phyloP scores from a whole-genome alignment of 2,329 filamentous ascomycete genomes.

The Aspergillus carbonarius region DNA sequence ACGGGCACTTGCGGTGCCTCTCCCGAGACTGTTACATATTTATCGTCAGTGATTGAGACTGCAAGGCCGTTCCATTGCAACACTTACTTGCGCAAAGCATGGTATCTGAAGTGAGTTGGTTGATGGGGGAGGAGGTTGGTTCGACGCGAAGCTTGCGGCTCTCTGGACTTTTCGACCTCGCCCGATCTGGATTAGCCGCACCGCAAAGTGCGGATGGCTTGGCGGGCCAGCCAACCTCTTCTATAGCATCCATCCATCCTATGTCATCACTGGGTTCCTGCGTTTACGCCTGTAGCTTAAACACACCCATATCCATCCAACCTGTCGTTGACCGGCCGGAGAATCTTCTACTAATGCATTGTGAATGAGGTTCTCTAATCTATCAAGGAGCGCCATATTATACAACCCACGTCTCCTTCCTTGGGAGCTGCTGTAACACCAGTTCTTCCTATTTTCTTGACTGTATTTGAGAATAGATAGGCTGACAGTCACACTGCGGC shows the following conservation, averaged over 20 bases:
- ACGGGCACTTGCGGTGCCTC: slow-evolving; percentile 94
- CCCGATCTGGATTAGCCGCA: slow-evolving; percentile 35
- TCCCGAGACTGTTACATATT: slow-evolving; percentile 71
- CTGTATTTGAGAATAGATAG: not conserved
- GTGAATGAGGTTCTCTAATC: not conserved
- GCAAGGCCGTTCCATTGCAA: slow-evolving; percentile 7
- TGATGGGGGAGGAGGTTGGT: slow-evolving; percentile 23
- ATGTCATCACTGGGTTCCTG: not conserved
- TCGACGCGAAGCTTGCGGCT: slow-evolving; percentile 34
- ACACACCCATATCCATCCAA: not conserved
- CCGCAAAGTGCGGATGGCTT: slow-evolving; percentile 21
- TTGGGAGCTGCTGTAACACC: not conserved
- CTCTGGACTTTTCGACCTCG: slow-evolving; percentile 38
- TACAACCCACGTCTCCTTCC: not conserved
- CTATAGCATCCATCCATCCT: not conserved
- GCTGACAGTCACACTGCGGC: slow-evolving; percentile 11
- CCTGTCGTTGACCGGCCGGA: not conserved
- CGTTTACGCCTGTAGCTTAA: not conserved
- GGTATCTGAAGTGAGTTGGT: slow-evolving; percentile 25
- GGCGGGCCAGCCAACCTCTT: slow-evolving; percentile 7
- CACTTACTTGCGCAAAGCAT: slow-evolving; percentile 68
- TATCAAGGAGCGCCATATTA: not conserved
- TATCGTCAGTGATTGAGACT: slow-evolving; percentile 17
- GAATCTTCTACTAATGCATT: not conserved
- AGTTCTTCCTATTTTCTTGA: not conserved